Evolutionary conservation across 306 rosid genomes (phyloP), one percentile per base, ranked within the genome.

Genomic region (Sicyos edulis): DNA sequence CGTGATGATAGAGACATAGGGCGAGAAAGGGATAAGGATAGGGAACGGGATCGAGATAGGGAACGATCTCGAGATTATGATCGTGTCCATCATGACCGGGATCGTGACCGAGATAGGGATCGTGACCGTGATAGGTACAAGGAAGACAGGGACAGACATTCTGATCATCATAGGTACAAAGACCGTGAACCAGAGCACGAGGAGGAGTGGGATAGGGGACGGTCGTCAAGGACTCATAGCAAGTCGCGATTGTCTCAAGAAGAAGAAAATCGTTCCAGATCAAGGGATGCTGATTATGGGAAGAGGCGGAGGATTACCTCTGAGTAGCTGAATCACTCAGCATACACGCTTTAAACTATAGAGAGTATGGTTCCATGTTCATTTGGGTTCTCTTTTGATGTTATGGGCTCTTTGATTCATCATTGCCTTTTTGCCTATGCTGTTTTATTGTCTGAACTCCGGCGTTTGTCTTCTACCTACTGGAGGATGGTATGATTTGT

Each of bases 201-300:
- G 0, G 99, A 95, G 70, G 99, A 95, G 52, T 87, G 87, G 90
- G 97, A 95, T 16, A 70, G 88, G 78, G 99, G 96, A 40, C 80
- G 96, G 29, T 87, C 99, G 9, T 85, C 99, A 1, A 87, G 89
- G 87, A 86, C 88, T 70, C 95, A 84, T 67, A 88, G 87, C 83
- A 93, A 88, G 80, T 85, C 91, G 17, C 84, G 96, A n/a, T 13
- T 91, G 65, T 53, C 92, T 1, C 96, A 88, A 50, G 99, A 89
- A 70, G 91, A 85, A 52, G 96, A 91, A 8, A 89, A 80, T 68
- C 97, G 89, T 70, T 88, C 99, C 26, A 86, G 92, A 77, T 78
- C 99, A 42, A 91, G 85, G 81, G 99, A 95, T 84, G 89, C 87
- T 80, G 99, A 95, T 80, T 89, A 91, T 83, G 96, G 97, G 75